Conservation (phyloP, 805 yeast species). For the Saturnispora diversa region DNA sequence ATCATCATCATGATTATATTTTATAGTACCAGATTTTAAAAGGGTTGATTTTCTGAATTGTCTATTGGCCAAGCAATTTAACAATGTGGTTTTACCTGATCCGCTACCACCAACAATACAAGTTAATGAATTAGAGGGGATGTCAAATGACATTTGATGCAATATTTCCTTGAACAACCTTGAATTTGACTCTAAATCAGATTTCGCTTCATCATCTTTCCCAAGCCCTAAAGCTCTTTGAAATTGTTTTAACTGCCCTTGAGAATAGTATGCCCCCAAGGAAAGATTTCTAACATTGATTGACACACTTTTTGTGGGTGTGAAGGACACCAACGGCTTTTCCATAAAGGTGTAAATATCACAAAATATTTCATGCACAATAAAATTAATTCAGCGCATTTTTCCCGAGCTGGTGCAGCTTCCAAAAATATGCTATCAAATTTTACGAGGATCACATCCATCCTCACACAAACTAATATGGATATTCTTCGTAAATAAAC, state of each 20-base stretch:
- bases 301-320: constrained; percentile 22
- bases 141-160: constrained; percentile 47
- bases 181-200: constrained; percentile 19
- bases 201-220: background rate
- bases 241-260: too few relatives aligned
- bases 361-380: too few relatives aligned
- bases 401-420: too few relatives aligned
- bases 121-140: constrained; percentile 54
- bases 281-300: constrained; percentile 23
- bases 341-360: too few relatives aligned
- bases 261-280: constrained; percentile 16
- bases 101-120: constrained; percentile 89
- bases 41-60: constrained; percentile 28
- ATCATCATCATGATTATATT: constrained; percentile 32
- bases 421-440: too few relatives aligned
- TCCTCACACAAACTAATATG: too few relatives aligned
- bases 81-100: constrained; percentile 74
- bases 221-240: background rate
- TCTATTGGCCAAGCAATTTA: constrained; percentile 57
- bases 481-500: too few relatives aligned
- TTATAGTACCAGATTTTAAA: constrained; percentile 33
- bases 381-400: too few relatives aligned
- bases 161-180: constrained; percentile 34
- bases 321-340: constrained; percentile 18
- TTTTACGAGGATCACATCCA: too few relatives aligned